Base-by-base conservation (phyloP, 805 yeast genomes). In the Metschnikowia amazonensis region DNA sequence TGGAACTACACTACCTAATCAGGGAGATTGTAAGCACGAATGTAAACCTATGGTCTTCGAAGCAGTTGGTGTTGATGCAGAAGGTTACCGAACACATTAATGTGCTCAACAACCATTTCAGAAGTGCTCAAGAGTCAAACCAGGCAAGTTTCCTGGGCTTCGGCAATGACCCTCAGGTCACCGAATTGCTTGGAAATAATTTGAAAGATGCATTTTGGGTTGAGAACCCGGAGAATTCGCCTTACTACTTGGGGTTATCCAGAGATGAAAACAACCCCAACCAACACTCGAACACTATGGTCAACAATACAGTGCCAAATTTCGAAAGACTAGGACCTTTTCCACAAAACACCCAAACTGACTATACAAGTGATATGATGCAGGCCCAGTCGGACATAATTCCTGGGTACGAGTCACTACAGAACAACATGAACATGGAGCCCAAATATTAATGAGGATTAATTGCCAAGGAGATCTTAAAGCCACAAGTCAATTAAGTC, bases 131-230 rank as follows among this genome's bases (percentile, higher is more conserved):
- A 17, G 14, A 30, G 17, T 35, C 40, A 14, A 47, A 43, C 13
- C 38, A 33, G 11, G 18, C 23, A 11, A 10, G 42, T 3, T 47
- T 52, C 33, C 43, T 33, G 13, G 51, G 51, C 8, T 48, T 39
- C n/a, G 54, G 43, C 4, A 30, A 46, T 24, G 49, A 46, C 17
- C 51, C 50, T 7, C 55, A 60, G 11, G 56, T 68, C 18, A 69
- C 72, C 37, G 67, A 67, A 18, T 58, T 70, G 42, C 54, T 68
- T 21, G 76, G 79, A 8, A 67, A 73, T 51, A 59, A 64, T 38
- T 55, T 74, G 31, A 65, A 63, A 39, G 82, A 77, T 56, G 81
- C 81, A 5, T 77, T 77, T 49, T 75, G 77, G 70, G 64, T 76
- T 37, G 74, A 75, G 14, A 74, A 74, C 18, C 52, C 50, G n/a